Evolutionary conservation across 495 filamentous ascomycete genomes (phyloP).

Genomic region (Haplographium delicatum): DNA sequence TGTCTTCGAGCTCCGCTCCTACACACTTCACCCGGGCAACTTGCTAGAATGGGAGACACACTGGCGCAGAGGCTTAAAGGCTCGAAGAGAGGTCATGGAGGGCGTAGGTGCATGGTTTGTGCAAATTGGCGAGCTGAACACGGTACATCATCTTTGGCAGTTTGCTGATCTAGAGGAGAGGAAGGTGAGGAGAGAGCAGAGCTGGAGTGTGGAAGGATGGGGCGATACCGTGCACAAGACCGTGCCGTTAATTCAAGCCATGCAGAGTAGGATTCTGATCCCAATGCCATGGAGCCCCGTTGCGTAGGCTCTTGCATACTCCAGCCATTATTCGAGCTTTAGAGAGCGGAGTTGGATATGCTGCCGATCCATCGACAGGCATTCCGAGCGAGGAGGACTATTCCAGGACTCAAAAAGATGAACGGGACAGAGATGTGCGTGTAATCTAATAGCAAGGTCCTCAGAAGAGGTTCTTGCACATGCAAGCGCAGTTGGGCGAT

Average conservation of each 20-base stretch:
- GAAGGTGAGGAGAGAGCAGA: conserved; percentile 85
- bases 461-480: no score
- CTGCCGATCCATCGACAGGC: no score
- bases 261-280: conserved; percentile 90
- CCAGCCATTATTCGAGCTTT: no score
- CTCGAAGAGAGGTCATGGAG: conserved; percentile 93
- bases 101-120: conserved; percentile 99
- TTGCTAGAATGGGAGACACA: conserved; percentile 98
- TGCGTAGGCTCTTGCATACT: conserved; percentile 39
- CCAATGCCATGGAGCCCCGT: conserved; percentile 97
- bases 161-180: conserved; percentile 95
- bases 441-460: no score
- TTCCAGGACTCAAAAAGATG: no score
- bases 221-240: conserved; percentile 98
- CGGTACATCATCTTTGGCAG: conserved; percentile 97
- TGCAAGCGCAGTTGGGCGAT: no score
- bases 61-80: conserved; percentile 89
- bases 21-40: conserved; percentile 93
- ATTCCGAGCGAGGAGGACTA: no score
- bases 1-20: conserved; percentile 93
- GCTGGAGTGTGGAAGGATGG: conserved; percentile 94
- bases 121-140: conserved; percentile 96
- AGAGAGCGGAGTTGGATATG: neutral
- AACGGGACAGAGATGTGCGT: no score
- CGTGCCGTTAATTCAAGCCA: conserved; percentile 90